phyloP scores from a whole-genome alignment of 1,139 yeast genomes.

The Candida smagusa region DNA sequence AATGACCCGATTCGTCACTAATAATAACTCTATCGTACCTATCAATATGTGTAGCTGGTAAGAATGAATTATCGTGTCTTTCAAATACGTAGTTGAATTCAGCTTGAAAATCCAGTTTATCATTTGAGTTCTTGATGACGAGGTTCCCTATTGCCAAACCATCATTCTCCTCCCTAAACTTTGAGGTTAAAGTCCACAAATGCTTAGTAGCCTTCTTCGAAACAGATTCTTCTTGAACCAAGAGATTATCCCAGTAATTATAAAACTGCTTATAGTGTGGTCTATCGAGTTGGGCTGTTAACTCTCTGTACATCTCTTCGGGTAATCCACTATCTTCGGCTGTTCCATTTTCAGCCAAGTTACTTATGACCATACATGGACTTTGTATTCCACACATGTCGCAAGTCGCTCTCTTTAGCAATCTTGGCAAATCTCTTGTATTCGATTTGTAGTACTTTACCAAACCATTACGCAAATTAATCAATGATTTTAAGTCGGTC shows the following conservation, averaged over 20 bases:
- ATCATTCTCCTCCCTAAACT: constrained; percentile 53
- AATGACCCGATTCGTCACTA: constrained; percentile 80
- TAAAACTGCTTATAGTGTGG: constrained; percentile 50
- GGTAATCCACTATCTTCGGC: constrained; percentile 48
- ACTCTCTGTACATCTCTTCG: constrained; percentile 38
- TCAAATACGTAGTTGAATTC: constrained; percentile 34
- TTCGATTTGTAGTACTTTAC: constrained; percentile 58
- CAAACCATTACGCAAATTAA: constrained; percentile 68
- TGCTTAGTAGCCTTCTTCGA: constrained; percentile 54
- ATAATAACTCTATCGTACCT: constrained; percentile 59
- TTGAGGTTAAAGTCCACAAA: constrained; percentile 64
- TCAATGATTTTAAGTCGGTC: constrained; percentile 57
- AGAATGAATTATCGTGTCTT: constrained; percentile 5
- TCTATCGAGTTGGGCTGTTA: constrained; percentile 50
- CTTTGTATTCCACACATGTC: constrained; percentile 60
- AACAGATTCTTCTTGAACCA: constrained; percentile 73
- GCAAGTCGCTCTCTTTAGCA: constrained; percentile 57
- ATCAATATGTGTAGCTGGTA: constrained; percentile 43
- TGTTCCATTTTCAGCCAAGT: constrained; percentile 55
- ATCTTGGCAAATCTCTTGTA: constrained; percentile 54
- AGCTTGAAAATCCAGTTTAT: constrained; percentile 17
- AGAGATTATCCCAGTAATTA: constrained; percentile 66
- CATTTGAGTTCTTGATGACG: constrained; percentile 30
- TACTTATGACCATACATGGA: constrained; percentile 70
- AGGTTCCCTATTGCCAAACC: constrained; percentile 61